Evolutionary conservation across 1,284 basidiomycete genomes (phyloP), one percentile per base, ranked within the genome.

Genomic region (Naganishia liquefaciens): DNA sequence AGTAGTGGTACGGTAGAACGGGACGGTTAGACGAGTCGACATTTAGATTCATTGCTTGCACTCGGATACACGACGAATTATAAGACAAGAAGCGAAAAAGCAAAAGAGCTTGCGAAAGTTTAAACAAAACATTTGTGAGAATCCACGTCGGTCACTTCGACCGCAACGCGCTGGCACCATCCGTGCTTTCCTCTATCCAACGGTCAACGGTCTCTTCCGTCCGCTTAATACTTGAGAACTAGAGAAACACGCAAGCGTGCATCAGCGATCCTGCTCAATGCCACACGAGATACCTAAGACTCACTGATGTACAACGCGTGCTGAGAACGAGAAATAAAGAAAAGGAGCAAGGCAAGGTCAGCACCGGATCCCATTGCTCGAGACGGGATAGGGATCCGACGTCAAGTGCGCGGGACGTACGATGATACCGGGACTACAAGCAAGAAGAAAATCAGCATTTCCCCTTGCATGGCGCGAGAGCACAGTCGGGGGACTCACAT

Each of bases 151-250:
- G 9, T 53, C 51, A 33, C 21, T 33, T 30, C 30, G 37, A 27
- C 51, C 51, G 15, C 30, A 37, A 37, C 19, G 6, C 19, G 51
- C 4, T n/a, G 27, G 51, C 21, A 33, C 51, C n/a, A 13, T 37
- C 33, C 33, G 33, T 37, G 13, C 43, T 2, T 44, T 19, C 17
- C 3, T 44, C 49, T 19, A 30, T 27, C n/a, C n/a, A n/a, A n/a
- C n/a, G n/a, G n/a, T n/a, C 49, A 19, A 30, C 23, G 19, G 49
- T 13, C 25, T 11, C 10, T 19, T 27, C 13, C 19, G 49, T 19
- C 3, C 73, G 79, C 51, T 79, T 78, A 66, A 55, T 66, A 66
- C 52, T 66, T 66, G 58, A 66, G 65, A 39, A 66, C 51, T 53
- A 33, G 5, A 33, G 39, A 21, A 19, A 9, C 5, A 39, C 30